Base-by-base conservation (phyloP, 169 alveolate genomes). In the Cyclospora cayetanensis region DNA sequence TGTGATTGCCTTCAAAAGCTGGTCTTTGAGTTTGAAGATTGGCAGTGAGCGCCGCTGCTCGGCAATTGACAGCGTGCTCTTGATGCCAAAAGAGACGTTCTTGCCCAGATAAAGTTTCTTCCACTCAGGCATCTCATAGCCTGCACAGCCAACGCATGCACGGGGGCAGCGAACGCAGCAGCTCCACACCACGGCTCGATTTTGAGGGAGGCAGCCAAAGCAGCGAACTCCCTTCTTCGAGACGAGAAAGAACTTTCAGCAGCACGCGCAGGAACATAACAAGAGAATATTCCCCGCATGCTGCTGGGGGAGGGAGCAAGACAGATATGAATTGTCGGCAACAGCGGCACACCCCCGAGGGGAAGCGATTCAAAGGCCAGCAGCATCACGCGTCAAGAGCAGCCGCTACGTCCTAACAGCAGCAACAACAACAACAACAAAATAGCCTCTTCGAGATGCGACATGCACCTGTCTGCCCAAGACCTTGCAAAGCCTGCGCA, bases 31-130 rank as follows among this genome's bases (percentile, higher is more conserved):
- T 76, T 96, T 95, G 95, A 92, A 98, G 63, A 99, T 98, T 2
- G 99, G 99, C 74, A 99, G 97, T 15, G 97, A 94, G 95, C 97
- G 98, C 63, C 99, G 96, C 95, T 98, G 99, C 55, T 98, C 99
- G 92, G 96, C 93, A 9, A 99, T 96, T 60, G 93, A 53, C 82
- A 84, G 55, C 25, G 42, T 88, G 65, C 92, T 93, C 93, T 96
- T 96, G 82, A 93, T 93, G 18, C 97, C 97, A 53, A 93, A 94
- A 53, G 96, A 91, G 20, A 96, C 95, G 66, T 94, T 93, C 87
- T 95, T 95, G 63, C 96, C 96, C 52, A 95, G 90, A 80, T 95
- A 95, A 91, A 94, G 92, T 93, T 96, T 96, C 93, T 97, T 97
- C 98, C 98, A 98, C 94, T 98, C 99, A 0, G 99, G 99, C 83